A percentile compares a stretch with the other conserved stretches of the same genome.
Conservation (phyloP, 495 filamentous ascomycete genomes). For the Bombardia bombarda region DNA sequence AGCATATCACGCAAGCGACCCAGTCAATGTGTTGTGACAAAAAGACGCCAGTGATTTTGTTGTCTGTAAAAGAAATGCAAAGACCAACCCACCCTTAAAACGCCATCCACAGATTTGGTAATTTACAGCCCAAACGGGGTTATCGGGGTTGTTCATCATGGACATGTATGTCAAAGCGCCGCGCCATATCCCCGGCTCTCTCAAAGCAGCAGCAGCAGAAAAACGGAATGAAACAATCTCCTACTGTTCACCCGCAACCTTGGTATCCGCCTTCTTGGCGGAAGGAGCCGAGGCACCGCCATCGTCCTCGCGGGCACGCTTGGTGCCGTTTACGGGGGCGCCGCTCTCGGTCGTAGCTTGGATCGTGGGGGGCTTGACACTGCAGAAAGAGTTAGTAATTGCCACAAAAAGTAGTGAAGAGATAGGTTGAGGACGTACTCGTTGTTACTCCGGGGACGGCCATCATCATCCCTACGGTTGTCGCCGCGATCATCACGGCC, state of each 20-base stretch:
- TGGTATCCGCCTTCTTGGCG: slow-evolving; percentile 45
- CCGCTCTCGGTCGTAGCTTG: slow-evolving; percentile 21
- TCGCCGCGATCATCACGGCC: slow-evolving; percentile 28
- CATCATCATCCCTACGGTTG: slow-evolving; percentile 16
- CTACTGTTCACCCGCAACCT: slow-evolving; percentile 18
- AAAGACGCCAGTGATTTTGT: too few relatives aligned
- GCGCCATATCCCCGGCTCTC: too few relatives aligned
- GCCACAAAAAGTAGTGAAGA: not conserved
- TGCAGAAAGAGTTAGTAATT: slow-evolving; percentile 13
- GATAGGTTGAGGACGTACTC: slow-evolving; percentile 11
- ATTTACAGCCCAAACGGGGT: too few relatives aligned
- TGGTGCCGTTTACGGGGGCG: slow-evolving; percentile 29
- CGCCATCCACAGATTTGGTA: too few relatives aligned
- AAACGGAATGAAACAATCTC: slow-evolving; percentile 1
- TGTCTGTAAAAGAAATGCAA: too few relatives aligned
- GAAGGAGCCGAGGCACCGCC: slow-evolving; percentile 21
- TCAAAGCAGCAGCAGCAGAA: not conserved
- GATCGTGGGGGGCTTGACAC: slow-evolving; percentile 8
- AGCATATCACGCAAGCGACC: too few relatives aligned
- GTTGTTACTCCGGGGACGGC: slow-evolving; percentile 15
- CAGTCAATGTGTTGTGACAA: too few relatives aligned
- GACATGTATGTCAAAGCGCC: not conserved
- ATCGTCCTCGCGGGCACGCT: slow-evolving; percentile 38
- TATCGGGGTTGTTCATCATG: not conserved
- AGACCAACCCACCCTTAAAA: too few relatives aligned